These are phyloP conservation scores for Warburgia ugandensis DNA, from an alignment of 164 flowering plant species.

Conservation along the genomic window DNA sequence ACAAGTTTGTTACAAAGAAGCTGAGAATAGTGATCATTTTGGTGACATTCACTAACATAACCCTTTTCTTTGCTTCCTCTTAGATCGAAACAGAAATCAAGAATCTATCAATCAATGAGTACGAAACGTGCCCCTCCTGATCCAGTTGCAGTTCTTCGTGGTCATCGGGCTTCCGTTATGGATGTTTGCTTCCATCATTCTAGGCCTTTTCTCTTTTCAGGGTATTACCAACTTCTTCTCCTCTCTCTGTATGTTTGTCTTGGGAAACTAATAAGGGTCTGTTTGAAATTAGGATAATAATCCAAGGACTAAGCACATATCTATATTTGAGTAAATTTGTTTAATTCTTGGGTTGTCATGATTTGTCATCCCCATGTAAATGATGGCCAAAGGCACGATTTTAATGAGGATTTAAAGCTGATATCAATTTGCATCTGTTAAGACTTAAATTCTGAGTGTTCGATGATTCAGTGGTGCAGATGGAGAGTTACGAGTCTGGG, in stretches of 20 bases:
- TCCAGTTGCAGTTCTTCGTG: conserved; percentile 75
- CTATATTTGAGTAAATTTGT: too few relatives aligned
- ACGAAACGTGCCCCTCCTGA: conserved; percentile 54
- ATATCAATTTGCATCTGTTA: not conserved
- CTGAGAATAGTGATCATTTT: too few relatives aligned
- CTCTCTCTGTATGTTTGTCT: not conserved
- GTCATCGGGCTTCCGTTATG: conserved; percentile 80
- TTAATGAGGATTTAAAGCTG: not conserved
- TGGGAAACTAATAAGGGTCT: not conserved
- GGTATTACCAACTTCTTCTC: conserved; percentile 24
- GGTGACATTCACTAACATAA: too few relatives aligned
- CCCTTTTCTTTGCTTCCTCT: too few relatives aligned
- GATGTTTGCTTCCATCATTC: conserved; percentile 71
- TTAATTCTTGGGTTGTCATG: not conserved
- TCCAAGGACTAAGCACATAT: too few relatives aligned
- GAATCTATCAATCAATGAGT: too few relatives aligned
- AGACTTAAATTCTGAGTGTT: not conserved
- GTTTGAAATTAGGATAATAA: too few relatives aligned
- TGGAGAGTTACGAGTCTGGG: conserved; percentile 88
- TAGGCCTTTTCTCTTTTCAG: conserved; percentile 45
- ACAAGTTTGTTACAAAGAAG: too few relatives aligned
- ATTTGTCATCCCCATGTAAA: not conserved
- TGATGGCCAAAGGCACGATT: not conserved
- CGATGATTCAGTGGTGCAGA: conserved; percentile 47
- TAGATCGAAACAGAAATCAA: too few relatives aligned